Evolutionary conservation across 2,329 filamentous ascomycete genomes (phyloP), one percentile per base, ranked within the genome.

Genomic region (Stachybotrys elegans): DNA sequence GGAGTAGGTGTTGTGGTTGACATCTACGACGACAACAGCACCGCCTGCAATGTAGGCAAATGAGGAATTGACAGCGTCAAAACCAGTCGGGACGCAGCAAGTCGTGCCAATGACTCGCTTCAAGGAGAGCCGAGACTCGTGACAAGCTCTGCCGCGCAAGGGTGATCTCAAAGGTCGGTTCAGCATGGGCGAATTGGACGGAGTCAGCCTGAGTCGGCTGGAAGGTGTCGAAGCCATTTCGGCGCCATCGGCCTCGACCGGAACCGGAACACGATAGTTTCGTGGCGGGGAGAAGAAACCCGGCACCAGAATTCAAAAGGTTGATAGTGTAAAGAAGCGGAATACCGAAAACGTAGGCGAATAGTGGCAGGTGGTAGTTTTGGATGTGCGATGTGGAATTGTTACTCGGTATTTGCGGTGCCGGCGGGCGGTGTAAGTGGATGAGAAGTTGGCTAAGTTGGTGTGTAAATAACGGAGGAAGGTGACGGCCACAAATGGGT

Each of bases 1-100:
- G 2, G 77, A 78, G 57, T 77, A 79, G 41, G 71, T 65, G 59
- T 86, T 65, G 59, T 86, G 74, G 42, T 82, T 79, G 51, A 88
- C 80, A 53, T 87, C 83, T 7, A 91, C 88, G 16, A 97, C 80
- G 1, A 98, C 88, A n/a, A 89, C 92, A 35, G 92, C 89, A 9
- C 90, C 93, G 44, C 93, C 93, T 8, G 93, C 92, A 50, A 90
- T 91, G 62, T 95, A 93, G 44, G 90, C 90, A 65, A 97, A 95
- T 41, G 78, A 84, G 12, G 83, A 79, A 32, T 84, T 73, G 48
- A 92, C 81, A 51, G 80, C 83, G 61, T 94, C 90, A 65, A 98
- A 95, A 50, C 88, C 89, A 60, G 86, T 91, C 32, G 89, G 84
- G 5, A 86, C 87, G 53, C 75, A 80, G 51, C 89, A 92, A 7